Evolutionary conservation across 2,329 filamentous ascomycete genomes (phyloP), one percentile per base, ranked within the genome.

Genomic region (Colletotrichum abscissum): DNA sequence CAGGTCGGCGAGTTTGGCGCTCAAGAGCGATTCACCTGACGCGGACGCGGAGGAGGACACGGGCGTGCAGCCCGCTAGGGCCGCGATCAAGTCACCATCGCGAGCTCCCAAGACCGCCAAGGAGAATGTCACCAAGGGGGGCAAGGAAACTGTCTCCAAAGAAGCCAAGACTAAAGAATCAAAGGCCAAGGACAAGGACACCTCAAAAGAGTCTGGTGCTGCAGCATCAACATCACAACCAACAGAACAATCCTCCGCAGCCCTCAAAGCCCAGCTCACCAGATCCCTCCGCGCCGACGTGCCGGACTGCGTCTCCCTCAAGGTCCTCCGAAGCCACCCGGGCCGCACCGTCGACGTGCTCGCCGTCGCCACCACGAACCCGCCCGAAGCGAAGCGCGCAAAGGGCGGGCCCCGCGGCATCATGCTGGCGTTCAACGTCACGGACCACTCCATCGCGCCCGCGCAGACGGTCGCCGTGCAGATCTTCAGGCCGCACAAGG

Each of bases 321-420:
- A 88, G 75, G 80, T 82, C 6, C 81, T 92, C 38, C 86, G 87
- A n/a, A 83, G 82, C 54, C 84, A 87, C 67, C 81, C 88, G 57
- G 83, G 84, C 63, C 85, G 86, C 75, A 85, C 83, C 28, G 78
- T 89, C 2, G 88, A 92, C 77, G 81, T 91, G 6, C 80, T 91
- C 9, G 90, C 85, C 19, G 83, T 92, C 7, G 89, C 85, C 4
- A 88, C 88, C 16, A 84, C 85, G 58, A 82, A 84, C 22, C 88
- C 89, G 3, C 81, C 85, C 11, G 83, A 86, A 59, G 86, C 90
- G 7, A 82, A 85, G 70, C 86, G 90, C 49, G 88, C 88, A 30
- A 91, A 90, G 77, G 82, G 85, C 72, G 89, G 89, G 0, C 89
- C 89, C 4, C 84, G 90, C 26, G 89, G 92, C 77, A 92, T 88